Base-by-base conservation (phyloP, 148 eudicot species). In the Beta vulgaris region DNA sequence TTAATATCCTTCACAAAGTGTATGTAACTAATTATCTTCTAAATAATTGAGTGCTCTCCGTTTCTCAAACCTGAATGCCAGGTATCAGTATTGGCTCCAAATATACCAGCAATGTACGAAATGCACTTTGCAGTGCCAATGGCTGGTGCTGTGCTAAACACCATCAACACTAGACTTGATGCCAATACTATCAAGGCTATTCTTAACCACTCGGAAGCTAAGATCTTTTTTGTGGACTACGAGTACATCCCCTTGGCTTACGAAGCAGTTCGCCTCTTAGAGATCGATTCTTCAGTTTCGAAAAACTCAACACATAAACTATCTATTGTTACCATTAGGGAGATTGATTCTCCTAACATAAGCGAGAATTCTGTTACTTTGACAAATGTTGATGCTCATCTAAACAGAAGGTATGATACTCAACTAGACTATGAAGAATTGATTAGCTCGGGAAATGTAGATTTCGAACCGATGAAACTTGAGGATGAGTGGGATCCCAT, bases 121-220 rank as follows among this genome's bases (percentile, higher is more conserved):
- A 86, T 91, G 89, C 98, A 93, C 76, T 93, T 91, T 48, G 98
- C 92, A 5, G 98, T 91, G 64, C 94, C 98, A 3, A 93, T 93
- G 97, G 93, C 97, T 0, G 98, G 98, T 9, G 98, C 92, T 0
- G 87, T 93, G 36, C 88, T 93, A 31, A 93, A 91, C 82, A 55
- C 97, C 4, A 86, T 93, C 82, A 93, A 93, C 81, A 85, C 93
- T 23, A 77, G 91, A 69, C 90, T 93, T 8, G 90, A 90, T 23
- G 86, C 95, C 12, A 81, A 82, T 15, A 86, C 76, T 65, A 61
- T 93, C 57, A 86, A 88, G 66, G 87, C 93, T 19, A 89, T 93
- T 75, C 88, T 93, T 73, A 42, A 44, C 48, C 95, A 93, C 75
- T 91, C 97, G 0, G 85, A 85, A 25, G 90, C 98, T 9, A 93